Percentiles rank a stretch among this genome's conserved stretches.
Evolutionary conservation across 306 rosid species (phyloP).

Genomic region (Cicer arietinum): DNA sequence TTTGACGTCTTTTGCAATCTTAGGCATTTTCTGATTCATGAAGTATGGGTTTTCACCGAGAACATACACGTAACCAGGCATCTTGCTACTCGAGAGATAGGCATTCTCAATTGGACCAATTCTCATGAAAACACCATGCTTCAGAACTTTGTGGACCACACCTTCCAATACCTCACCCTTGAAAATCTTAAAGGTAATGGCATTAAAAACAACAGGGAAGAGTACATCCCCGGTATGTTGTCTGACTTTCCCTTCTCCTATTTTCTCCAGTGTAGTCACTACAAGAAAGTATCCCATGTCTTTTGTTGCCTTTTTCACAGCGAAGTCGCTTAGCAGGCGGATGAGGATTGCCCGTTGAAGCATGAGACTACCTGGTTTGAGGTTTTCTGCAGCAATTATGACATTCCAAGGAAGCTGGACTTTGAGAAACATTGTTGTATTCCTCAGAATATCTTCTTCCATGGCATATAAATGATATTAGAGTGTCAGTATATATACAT

Average conservation of each 20-base stretch:
- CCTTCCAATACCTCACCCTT: constrained; percentile 85
- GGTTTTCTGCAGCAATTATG: constrained; percentile 68
- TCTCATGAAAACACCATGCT: constrained; percentile 85
- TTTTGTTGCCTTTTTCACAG: constrained; percentile 71
- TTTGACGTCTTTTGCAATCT: constrained; percentile 63
- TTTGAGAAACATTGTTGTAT: constrained; percentile 65
- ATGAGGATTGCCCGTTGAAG: constrained; percentile 69
- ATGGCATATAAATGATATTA: constrained; percentile 34
- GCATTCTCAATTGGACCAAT: constrained; percentile 81
- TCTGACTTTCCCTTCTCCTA: constrained; percentile 86
- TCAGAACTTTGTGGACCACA: constrained; percentile 75
- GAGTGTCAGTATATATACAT: constrained; percentile 3
- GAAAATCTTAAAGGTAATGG: constrained; percentile 76
- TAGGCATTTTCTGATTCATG: constrained; percentile 63
- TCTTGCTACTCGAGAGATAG: constrained; percentile 70
- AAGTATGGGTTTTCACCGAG: constrained; percentile 78
- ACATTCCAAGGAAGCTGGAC: constrained; percentile 83
- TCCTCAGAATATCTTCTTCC: constrained; percentile 41
- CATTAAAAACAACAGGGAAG: constrained; percentile 74
- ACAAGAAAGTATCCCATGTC: constrained; percentile 81
- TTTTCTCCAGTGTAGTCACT: constrained; percentile 68
- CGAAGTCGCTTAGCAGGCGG: constrained; percentile 68
- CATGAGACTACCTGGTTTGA: constrained; percentile 66
- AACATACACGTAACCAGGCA: constrained; percentile 73
- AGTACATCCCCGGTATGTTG: constrained; percentile 80